Evolutionary conservation across 1,139 yeast species (phyloP), one percentile per base, ranked within the genome.

Genomic region (Candida buenavistaensis): DNA sequence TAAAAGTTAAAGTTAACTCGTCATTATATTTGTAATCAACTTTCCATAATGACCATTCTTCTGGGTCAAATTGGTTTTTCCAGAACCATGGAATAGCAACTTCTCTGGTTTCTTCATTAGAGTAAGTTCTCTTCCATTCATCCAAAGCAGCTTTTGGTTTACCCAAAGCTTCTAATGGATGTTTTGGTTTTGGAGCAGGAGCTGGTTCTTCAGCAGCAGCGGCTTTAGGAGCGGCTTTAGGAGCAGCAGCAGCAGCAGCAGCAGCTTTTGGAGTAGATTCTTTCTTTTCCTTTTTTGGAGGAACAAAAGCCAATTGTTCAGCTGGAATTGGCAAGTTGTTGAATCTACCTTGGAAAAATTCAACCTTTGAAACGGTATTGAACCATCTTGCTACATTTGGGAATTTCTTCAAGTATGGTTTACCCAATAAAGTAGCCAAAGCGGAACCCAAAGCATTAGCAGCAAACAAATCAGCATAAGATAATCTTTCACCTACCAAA

Each of bases 61-160:
- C 78, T 50, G 94, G 80, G 72, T 90, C 82, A 78, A 78, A 90
- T 74, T 86, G 81, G 66, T 85, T 84, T 49, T 71, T 59, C 96
- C 97, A 92, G 90, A 92, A 92, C 92, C 94, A 92, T 62, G 97
- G 97, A 53, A 92, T 76, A 51, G 97, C 97, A 51, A 67, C 79
- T 63, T 81, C 84, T 74, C 97, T 88, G 59, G 97, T 90, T 60
- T 92, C 97, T 70, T 89, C 94, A 80, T 92, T 92, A 50, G 97
- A 90, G 83, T 92, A 94, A 50, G 69, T 69, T 75, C 97, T 85
- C 84, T 92, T 92, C 96, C 97, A 90, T 67, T 88, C 95, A 59
- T 92, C 97, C 50, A 92, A 58, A 45, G 80, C 71, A 56, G 84
- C 73, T 62, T 59, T 84, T 54, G 92, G 64, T 62, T 72, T 78